Evolutionary conservation across 352 stramenopile species (phyloP).

Genomic region (Phytopythium boreale): DNA sequence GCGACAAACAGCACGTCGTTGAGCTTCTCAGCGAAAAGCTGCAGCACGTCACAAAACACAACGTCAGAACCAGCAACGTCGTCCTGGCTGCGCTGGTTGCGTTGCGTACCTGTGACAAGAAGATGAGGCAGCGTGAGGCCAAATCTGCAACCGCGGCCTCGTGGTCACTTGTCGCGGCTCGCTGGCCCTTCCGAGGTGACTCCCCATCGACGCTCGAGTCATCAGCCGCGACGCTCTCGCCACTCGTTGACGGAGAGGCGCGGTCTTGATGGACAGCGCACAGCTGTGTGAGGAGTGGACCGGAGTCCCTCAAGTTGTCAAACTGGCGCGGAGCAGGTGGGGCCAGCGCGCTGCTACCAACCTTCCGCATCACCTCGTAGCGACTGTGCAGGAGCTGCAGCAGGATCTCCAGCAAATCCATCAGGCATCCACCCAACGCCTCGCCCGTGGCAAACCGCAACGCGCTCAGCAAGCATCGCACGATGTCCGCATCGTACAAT

Average conservation of each 20-base stretch:
- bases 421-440: constrained; percentile 10
- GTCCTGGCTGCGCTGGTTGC: background rate
- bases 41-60: background rate
- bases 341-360: background rate
- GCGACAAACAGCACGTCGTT: constrained; percentile 50
- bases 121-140: constrained; percentile 54
- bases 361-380: constrained; percentile 22
- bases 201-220: background rate
- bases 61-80: background rate
- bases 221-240: background rate
- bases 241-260: background rate
- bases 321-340: constrained; percentile 17
- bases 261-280: constrained; percentile 18
- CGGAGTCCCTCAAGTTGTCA: constrained; percentile 21
- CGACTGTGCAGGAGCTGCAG: constrained; percentile 33
- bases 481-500: constrained; percentile 36
- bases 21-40: constrained; percentile 55
- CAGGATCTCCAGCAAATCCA: constrained; percentile 32
- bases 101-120: constrained; percentile 53
- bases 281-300: constrained; percentile 31
- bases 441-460: constrained; percentile 23
- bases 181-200: background rate
- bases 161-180: background rate
- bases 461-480: constrained; percentile 15
- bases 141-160: constrained; percentile 26